Evolutionary conservation across 768 basidiomycete genomes (phyloP).

Genomic region (Dentipellis sp.): DNA sequence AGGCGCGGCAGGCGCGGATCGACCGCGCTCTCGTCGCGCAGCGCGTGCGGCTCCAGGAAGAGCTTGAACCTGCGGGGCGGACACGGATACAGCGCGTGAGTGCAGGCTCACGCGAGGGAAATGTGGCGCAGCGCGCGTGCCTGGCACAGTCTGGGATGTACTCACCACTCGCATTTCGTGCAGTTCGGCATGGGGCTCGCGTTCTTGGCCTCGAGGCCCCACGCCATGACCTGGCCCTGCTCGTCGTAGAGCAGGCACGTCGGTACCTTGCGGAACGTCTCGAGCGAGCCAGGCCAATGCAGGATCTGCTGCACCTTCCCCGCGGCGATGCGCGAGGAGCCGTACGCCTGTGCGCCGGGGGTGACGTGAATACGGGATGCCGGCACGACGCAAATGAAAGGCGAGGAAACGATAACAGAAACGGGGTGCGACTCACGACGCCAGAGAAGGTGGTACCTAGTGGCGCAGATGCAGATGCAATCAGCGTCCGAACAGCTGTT

Average conservation of each 20-base stretch:
- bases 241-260: slow-evolving; percentile 81
- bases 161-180: slow-evolving; percentile 45
- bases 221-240: slow-evolving; percentile 62
- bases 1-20: slow-evolving; percentile 74
- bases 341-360: slow-evolving; percentile 52
- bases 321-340: slow-evolving; percentile 71
- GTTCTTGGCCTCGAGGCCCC: slow-evolving; percentile 86
- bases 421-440: slow-evolving; percentile 74
- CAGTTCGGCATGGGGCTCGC: slow-evolving; percentile 56
- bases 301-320: slow-evolving; percentile 80
- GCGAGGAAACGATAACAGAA: too few species aligned
- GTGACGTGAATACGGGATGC: neutral
- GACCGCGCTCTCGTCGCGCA: slow-evolving; percentile 60
- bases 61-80: slow-evolving; percentile 78
- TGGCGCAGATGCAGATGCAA: slow-evolving; percentile 8
- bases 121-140: neutral
- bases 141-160: neutral
- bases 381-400: too few species aligned
- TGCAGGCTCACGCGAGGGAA: neutral
- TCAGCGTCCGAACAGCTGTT: neutral
- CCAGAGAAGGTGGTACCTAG: slow-evolving; percentile 83
- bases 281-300: slow-evolving; percentile 78
- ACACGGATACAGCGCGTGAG: neutral
- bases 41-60: slow-evolving; percentile 72
- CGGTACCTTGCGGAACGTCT: slow-evolving; percentile 77